Evolutionary conservation across 345 rosid species (phyloP), one percentile per base, ranked within the genome.

Genomic region (Firmiana major): DNA sequence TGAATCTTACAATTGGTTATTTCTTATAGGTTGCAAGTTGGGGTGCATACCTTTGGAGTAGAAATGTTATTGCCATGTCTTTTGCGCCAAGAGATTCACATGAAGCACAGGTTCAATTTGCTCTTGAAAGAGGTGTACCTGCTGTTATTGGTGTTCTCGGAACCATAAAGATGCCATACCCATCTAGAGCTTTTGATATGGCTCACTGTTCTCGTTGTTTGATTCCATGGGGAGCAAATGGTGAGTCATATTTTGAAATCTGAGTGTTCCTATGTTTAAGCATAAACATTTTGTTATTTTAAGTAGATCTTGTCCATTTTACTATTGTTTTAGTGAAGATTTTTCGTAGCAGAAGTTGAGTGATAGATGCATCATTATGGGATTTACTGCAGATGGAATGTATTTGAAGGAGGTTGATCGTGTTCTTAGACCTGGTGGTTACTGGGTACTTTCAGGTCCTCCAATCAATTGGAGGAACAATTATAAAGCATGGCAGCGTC

Each of bases 101-200:
- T 40, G 98, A 97, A 83, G 99, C 99, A 42, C 99, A 97, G 82
- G 99, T 97, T 36, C 99, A 97, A 34, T 97, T 97, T 84, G 99
- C 99, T 49, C 90, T 97, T 4, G 99, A 97, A 85, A 91, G 99
- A 82, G 99, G 99, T 82, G 96, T 97, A 45, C 97, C 99, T 10
- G 99, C 99, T 62, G 94, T 97, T 79, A 92, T 97, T 76, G 99
- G 97, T 83, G 99, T 97, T 84, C 91, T 97, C 48, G 99, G 99
- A 43, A 89, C 97, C 42, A 91, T 94, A 53, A 94, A 89, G 87
- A 75, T 91, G 85, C 99, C 99, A 9, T 97, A 97, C 62, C 94
- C 99, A n/a, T 84, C 99, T 28, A 89, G 97, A 54, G 88, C 97
- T 68, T 97, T 97, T 72, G 98, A 97, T 80, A 96, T 97, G 97